These are phyloP conservation scores for Phlebiopsis gigantea DNA, from an alignment of 768 basidiomycete species.

Conservation along the genomic window DNA sequence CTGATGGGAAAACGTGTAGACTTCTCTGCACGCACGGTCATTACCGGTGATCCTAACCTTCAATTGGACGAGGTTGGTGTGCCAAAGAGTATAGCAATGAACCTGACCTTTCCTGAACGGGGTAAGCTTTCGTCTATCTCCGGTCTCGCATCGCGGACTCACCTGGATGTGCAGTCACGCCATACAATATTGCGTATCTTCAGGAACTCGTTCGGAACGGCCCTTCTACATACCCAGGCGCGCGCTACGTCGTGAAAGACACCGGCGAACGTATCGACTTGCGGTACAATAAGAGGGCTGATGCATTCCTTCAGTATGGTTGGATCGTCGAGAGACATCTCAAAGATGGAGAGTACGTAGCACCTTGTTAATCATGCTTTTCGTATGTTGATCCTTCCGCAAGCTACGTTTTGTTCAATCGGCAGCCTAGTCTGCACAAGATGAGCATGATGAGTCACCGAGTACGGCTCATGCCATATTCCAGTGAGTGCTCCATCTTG, in stretches of 20 bases:
- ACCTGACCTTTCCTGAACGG: constrained; percentile 94
- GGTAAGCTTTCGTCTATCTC: constrained; percentile 40
- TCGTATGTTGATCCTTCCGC: background rate
- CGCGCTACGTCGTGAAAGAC: constrained; percentile 93
- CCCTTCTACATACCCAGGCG: constrained; percentile 92
- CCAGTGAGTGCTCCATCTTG: constrained; percentile 55
- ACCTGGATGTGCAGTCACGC: constrained; percentile 64
- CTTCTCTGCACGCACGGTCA: constrained; percentile 98
- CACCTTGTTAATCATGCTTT: background rate
- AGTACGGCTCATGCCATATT: constrained; percentile 95
- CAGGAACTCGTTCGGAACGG: constrained; percentile 95
- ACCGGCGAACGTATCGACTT: constrained; percentile 96
- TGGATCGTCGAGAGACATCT: constrained; percentile 98
- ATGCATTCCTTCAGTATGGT: constrained; percentile 93
- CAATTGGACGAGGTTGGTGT: constrained; percentile 97
- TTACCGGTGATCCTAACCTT: constrained; percentile 97
- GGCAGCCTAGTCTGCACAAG: constrained; percentile 97
- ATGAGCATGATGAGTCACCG: constrained; percentile 99
- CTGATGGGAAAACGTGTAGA: constrained; percentile 99
- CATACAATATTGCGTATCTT: constrained; percentile 91
- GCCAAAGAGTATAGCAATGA: constrained; percentile 93
- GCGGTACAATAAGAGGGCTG: constrained; percentile 92
- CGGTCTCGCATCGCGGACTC: background rate
- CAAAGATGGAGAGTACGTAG: constrained; percentile 96
- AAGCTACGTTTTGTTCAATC: constrained; percentile 93